Percentiles rank a stretch among this genome's conserved stretches.
Evolutionary conservation across 257 asterid genomes (phyloP).

Genomic region (Solanum pinnatisectum): DNA sequence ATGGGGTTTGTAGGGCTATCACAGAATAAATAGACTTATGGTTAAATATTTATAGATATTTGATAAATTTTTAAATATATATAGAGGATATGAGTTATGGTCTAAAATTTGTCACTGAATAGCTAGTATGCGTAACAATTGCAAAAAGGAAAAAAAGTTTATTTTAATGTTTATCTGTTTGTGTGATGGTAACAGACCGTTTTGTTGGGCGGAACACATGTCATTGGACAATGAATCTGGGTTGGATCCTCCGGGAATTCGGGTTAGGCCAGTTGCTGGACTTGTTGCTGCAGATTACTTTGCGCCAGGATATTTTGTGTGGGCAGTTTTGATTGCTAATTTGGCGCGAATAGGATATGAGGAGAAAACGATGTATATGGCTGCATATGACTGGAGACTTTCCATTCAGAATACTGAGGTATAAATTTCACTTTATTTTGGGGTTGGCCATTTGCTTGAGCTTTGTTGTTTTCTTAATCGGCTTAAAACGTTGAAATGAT

Average conservation of each 20-base stretch:
- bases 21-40: not conserved
- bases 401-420: slow-evolving; percentile 97
- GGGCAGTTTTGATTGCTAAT: slow-evolving; percentile 92
- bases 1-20: not conserved
- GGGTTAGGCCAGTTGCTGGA: slow-evolving; percentile 87
- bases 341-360: slow-evolving; percentile 90
- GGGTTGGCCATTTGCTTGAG: not conserved
- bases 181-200: slow-evolving; percentile 45
- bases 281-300: slow-evolving; percentile 98
- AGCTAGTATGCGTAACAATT: not conserved
- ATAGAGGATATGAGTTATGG: not conserved
- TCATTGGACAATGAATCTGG: slow-evolving; percentile 88
- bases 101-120: not conserved
- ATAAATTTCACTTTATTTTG: not conserved
- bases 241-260: slow-evolving; percentile 78
- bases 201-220: slow-evolving; percentile 97
- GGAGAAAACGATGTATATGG: slow-evolving; percentile 95
- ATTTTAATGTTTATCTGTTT: not conserved
- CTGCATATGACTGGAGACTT: slow-evolving; percentile 96
- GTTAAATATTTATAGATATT: not conserved
- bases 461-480: not conserved
- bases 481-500: not conserved
- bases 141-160: not conserved
- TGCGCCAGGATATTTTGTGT: slow-evolving; percentile 90
- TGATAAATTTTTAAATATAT: not conserved